A percentile compares a stretch with the other conserved stretches of the same genome.
Evolutionary conservation across 116 monocot species (phyloP).

Genomic region (Phalaenopsis hybrid): DNA sequence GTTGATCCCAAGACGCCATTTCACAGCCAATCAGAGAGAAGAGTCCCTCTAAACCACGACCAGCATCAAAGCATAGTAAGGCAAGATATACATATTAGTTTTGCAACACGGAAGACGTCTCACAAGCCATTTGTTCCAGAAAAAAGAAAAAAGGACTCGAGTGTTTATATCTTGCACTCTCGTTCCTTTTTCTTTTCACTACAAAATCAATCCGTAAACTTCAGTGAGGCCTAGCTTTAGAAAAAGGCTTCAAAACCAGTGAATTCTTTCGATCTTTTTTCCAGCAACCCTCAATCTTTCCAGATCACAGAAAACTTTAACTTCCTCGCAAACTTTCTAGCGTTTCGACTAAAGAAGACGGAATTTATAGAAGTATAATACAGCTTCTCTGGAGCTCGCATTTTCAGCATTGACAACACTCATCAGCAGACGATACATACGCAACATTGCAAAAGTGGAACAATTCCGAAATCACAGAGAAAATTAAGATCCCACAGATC

Average conservation of each 20-base stretch:
- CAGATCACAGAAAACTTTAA: neutral
- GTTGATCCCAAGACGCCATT: slow-evolving; percentile 70
- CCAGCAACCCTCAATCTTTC: neutral
- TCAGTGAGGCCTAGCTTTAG: neutral
- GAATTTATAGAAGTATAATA: neutral
- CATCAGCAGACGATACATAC: neutral
- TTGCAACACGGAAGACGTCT: neutral
- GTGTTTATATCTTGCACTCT: neutral
- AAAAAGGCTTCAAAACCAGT: neutral
- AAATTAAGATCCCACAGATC: neutral
- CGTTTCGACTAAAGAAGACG: neutral
- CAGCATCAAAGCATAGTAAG: neutral
- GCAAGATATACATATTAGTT: neutral
- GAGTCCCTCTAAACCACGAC: neutral
- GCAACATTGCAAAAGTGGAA: neutral
- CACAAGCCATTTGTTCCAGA: neutral
- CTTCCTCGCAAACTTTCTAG: neutral
- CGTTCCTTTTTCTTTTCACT: neutral
- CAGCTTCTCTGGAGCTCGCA: slow-evolving; percentile 1
- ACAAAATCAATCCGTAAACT: neutral
- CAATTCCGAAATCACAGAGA: neutral
- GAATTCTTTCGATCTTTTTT: neutral
- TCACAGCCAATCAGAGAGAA: neutral
- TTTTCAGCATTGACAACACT: neutral
- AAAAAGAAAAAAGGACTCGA: neutral